These are phyloP conservation scores for Pyrus hybrid DNA, from an alignment of 331 rosid genomes.

Conservation along the genomic window DNA sequence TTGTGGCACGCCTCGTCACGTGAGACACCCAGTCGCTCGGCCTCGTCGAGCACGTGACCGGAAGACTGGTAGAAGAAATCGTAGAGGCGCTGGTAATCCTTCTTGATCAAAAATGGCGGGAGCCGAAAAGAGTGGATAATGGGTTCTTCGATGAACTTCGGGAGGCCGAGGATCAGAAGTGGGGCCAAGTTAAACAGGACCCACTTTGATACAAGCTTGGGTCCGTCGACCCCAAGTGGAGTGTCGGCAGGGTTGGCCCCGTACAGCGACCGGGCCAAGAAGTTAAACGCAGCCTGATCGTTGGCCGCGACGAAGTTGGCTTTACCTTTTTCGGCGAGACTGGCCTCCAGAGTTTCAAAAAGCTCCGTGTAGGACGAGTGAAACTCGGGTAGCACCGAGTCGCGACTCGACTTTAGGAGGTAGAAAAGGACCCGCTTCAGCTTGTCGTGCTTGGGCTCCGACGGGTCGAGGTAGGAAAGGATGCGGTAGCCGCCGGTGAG, in stretches of 20 bases:
- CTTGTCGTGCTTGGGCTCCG: slow-evolving; percentile 67
- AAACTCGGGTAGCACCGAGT: slow-evolving; percentile 59
- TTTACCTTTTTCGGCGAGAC: slow-evolving; percentile 42
- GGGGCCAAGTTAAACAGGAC: slow-evolving; percentile 58
- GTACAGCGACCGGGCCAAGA: slow-evolving; percentile 45
- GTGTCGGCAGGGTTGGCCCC: slow-evolving; percentile 45
- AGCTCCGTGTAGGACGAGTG: slow-evolving; percentile 39
- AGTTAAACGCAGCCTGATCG: slow-evolving; percentile 81
- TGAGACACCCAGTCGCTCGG: slow-evolving; percentile 54
- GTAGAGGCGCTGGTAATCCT: slow-evolving; percentile 59
- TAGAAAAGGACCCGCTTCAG: slow-evolving; percentile 59
- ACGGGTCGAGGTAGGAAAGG: slow-evolving; percentile 84
- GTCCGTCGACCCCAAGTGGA: slow-evolving; percentile 53
- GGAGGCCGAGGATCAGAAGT: slow-evolving; percentile 48
- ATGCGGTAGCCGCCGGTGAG: slow-evolving; percentile 86
- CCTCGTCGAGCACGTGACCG: slow-evolving; percentile 51
- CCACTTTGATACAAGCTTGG: slow-evolving; percentile 54
- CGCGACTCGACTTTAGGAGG: slow-evolving; percentile 55
- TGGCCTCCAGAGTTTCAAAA: slow-evolving; percentile 45
- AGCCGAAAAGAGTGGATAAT: slow-evolving; percentile 50
- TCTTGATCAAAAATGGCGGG: slow-evolving; percentile 46
- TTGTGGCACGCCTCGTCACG: slow-evolving; percentile 95
- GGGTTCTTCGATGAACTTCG: slow-evolving; percentile 51
- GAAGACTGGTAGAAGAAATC: slow-evolving; percentile 65
- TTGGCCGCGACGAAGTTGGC: slow-evolving; percentile 36